Evolutionary conservation across 2,329 filamentous ascomycete species (phyloP).

Genomic region (Daldinia sp.): DNA sequence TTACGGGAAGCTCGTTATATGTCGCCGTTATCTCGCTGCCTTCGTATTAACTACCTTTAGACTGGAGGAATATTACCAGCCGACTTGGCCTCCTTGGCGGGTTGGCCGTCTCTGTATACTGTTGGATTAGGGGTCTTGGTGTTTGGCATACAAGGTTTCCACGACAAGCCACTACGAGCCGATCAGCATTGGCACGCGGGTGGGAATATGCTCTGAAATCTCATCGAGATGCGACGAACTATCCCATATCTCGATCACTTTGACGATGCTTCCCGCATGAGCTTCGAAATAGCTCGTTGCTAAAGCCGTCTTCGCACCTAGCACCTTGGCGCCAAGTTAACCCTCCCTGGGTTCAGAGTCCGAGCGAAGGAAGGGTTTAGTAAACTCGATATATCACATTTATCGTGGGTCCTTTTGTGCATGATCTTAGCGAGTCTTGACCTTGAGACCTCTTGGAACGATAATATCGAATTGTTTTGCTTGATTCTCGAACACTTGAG

Average conservation of each 20-base stretch:
- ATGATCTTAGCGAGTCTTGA: conserved; percentile 6
- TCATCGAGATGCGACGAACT: neutral
- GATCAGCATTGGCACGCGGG: neutral
- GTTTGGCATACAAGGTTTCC: neutral
- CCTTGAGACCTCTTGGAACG: neutral
- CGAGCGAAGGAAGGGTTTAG: conserved; percentile 5
- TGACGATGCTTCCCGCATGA: neutral
- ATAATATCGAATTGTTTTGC: neutral
- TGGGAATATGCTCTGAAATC: neutral
- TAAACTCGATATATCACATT: conserved; percentile 32
- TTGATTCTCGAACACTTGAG: neutral
- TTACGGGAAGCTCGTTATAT: neutral
- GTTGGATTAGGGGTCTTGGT: neutral
- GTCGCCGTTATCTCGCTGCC: neutral
- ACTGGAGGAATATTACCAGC: conserved; percentile 16
- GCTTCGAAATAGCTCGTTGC: neutral
- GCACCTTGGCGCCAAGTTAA: conserved; percentile 11
- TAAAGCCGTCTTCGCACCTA: neutral
- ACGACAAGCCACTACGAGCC: neutral
- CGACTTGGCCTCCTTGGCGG: conserved; percentile 36
- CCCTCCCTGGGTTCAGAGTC: neutral
- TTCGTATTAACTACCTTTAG: conserved; percentile 3
- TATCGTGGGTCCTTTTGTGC: conserved; percentile 24
- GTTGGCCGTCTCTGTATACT: conserved; percentile 15
- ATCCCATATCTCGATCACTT: neutral